These are phyloP conservation scores for Tetracladium maxilliforme DNA, from an alignment of 2,329 filamentous ascomycete genomes.

Conservation along the genomic window DNA sequence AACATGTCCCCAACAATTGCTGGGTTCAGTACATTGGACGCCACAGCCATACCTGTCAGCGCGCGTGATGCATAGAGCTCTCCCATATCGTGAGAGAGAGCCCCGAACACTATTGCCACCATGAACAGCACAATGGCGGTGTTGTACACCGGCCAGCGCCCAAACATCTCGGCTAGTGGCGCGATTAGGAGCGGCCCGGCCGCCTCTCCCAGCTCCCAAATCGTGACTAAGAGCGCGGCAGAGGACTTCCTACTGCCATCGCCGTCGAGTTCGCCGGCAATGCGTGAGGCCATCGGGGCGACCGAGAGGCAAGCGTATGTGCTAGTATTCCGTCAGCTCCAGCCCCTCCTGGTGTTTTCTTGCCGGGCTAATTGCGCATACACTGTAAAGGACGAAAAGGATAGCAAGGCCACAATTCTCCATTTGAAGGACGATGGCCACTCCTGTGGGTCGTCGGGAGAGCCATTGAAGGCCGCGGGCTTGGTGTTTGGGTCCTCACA, in stretches of 20 bases:
- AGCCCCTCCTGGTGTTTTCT: slow-evolving; percentile 1
- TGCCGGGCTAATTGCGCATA: slow-evolving; percentile 13
- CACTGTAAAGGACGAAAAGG: slow-evolving; percentile 41
- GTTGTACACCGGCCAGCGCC: slow-evolving; percentile 25
- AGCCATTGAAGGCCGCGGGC: slow-evolving; percentile 13
- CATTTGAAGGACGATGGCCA: slow-evolving; percentile 38
- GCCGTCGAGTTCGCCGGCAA: slow-evolving; percentile 30
- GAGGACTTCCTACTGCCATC: slow-evolving; percentile 26
- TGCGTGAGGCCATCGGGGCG: slow-evolving; percentile 34
- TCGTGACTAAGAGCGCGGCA: slow-evolving; percentile 30
- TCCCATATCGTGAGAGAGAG: slow-evolving; percentile 24
- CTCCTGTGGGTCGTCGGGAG: slow-evolving; percentile 34
- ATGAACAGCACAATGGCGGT: slow-evolving; percentile 24
- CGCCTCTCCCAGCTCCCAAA: slow-evolving; percentile 31
- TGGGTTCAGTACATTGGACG: no score
- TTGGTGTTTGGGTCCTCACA: slow-evolving; percentile 1
- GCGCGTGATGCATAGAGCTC: no score
- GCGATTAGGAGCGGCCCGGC: slow-evolving; percentile 27
- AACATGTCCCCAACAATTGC: no score
- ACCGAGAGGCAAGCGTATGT: slow-evolving; percentile 42
- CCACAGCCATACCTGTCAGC: no score
- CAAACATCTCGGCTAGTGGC: slow-evolving; percentile 26
- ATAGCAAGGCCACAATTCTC: slow-evolving; percentile 34
- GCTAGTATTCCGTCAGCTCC: slow-evolving; percentile 17
- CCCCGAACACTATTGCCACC: no score